phyloP scores from a whole-genome alignment of 2,329 filamentous ascomycete species.

The Cytospora leucostoma region DNA sequence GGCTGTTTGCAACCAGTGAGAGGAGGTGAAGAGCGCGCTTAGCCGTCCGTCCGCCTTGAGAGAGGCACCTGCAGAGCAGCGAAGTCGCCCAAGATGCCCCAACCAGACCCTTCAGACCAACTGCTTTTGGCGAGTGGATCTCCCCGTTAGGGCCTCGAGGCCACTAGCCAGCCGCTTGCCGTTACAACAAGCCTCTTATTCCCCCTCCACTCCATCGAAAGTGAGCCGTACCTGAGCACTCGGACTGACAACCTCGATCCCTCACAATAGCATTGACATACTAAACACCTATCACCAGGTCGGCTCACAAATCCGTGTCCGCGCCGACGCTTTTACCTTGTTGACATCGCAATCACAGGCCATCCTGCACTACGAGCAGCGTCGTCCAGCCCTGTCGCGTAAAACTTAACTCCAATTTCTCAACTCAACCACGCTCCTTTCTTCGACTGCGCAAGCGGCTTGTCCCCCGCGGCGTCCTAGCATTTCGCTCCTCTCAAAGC shows the following conservation, averaged over 20 bases:
- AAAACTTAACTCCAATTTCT: slow-evolving; percentile 18
- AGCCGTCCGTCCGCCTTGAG: neutral
- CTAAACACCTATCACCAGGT: slow-evolving; percentile 4
- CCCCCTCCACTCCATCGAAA: slow-evolving; percentile 1
- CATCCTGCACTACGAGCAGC: slow-evolving; percentile 14
- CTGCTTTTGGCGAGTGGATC: slow-evolving; percentile 18
- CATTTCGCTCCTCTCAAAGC: slow-evolving; percentile 3
- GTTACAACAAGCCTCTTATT: slow-evolving; percentile 1
- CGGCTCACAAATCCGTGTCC: slow-evolving; percentile 15
- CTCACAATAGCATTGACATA: slow-evolving; percentile 17
- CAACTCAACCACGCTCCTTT: slow-evolving; percentile 13
- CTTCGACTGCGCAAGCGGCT: slow-evolving; percentile 11
- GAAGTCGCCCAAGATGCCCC: slow-evolving; percentile 12
- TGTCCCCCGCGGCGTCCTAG: slow-evolving; percentile 15
- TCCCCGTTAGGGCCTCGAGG: slow-evolving; percentile 10
- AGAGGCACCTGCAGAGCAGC: neutral
- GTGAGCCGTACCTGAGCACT: neutral
- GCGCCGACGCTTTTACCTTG: slow-evolving; percentile 13
- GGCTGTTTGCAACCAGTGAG: neutral
- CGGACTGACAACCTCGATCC: slow-evolving; percentile 6
- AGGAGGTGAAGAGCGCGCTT: slow-evolving; percentile 2
- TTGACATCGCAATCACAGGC: slow-evolving; percentile 12
- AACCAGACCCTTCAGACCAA: slow-evolving; percentile 19
- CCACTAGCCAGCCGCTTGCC: slow-evolving; percentile 2
- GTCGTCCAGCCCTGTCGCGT: slow-evolving; percentile 13